Conservation (phyloP, 345 rosid genomes). For the Streptanthus diversifolius region DNA sequence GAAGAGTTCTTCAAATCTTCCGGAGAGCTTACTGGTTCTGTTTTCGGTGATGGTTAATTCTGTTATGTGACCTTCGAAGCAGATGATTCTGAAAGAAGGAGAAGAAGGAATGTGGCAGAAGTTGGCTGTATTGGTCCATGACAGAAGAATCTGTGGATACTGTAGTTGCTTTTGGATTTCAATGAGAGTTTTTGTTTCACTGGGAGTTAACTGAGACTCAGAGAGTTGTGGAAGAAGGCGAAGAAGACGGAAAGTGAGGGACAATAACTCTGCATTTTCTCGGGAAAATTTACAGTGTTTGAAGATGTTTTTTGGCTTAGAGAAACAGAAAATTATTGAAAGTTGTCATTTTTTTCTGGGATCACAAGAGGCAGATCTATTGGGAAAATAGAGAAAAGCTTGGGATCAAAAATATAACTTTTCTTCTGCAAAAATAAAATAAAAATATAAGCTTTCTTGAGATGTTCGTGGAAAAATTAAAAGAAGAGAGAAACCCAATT, state of each 20-base stretch:
- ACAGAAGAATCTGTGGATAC: conserved; percentile 61
- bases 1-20: conserved; percentile 54
- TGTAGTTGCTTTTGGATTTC: conserved; percentile 65
- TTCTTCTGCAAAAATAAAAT: too few species aligned
- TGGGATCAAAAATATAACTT: conserved; percentile 6
- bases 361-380: conserved; percentile 27
- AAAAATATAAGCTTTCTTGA: neutral
- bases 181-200: conserved; percentile 51
- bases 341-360: neutral
- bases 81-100: conserved; percentile 53
- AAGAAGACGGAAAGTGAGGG: conserved; percentile 28
- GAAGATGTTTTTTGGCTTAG: conserved; percentile 17
- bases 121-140: conserved; percentile 73
- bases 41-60: conserved; percentile 64
- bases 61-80: conserved; percentile 47
- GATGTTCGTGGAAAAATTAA: conserved; percentile 17
- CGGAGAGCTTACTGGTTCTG: conserved; percentile 51
- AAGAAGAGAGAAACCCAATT: conserved; percentile 5
- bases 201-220: conserved; percentile 45
- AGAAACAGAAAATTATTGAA: conserved; percentile 8
- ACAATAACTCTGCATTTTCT: conserved; percentile 21
- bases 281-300: neutral
- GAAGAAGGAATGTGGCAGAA: conserved; percentile 69
- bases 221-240: conserved; percentile 37
- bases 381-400: neutral